A percentile compares a stretch with the other conserved stretches of the same genome.
Evolutionary conservation across 495 filamentous ascomycete genomes (phyloP).

Genomic region (Clohesyomyces aquaticus): DNA sequence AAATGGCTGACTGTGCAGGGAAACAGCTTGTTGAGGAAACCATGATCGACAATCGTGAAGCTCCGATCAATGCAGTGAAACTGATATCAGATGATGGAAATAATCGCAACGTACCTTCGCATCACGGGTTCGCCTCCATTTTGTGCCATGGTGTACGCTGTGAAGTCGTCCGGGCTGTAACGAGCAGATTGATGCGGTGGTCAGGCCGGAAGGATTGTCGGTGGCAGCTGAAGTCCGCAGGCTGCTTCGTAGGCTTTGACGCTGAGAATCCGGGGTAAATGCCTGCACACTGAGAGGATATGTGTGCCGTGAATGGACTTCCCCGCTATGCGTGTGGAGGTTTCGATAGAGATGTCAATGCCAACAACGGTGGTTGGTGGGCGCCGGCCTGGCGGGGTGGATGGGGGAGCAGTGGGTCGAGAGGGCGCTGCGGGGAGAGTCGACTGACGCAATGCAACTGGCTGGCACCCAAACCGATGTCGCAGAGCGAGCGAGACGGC

Average conservation of each 20-base stretch:
- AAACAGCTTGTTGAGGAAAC: not conserved
- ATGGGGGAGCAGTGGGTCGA: not conserved
- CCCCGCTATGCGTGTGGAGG: not conserved
- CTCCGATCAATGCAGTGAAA: constrained; percentile 6
- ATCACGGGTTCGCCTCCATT: constrained; percentile 47
- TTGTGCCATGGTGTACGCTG: constrained; percentile 45
- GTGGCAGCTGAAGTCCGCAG: not conserved
- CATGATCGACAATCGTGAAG: not conserved
- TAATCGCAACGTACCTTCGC: constrained; percentile 43
- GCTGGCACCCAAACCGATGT: not conserved
- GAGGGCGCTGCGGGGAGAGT: not conserved
- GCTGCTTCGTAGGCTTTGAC: not conserved
- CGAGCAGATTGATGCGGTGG: not conserved
- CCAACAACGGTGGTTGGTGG: not conserved
- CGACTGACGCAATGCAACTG: not conserved
- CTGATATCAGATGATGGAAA: constrained; percentile 21
- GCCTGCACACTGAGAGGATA: not conserved
- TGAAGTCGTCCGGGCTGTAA: not conserved
- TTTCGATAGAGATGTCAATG: not conserved
- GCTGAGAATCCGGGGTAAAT: not conserved
- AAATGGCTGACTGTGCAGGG: not conserved
- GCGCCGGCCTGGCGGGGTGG: not conserved
- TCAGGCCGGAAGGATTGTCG: not conserved
- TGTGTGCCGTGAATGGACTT: not conserved
- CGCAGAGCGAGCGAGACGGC: not conserved